Evolutionary conservation across 345 rosid genomes (phyloP), one percentile per base, ranked within the genome.

Genomic region (Luvunga scandens): DNA sequence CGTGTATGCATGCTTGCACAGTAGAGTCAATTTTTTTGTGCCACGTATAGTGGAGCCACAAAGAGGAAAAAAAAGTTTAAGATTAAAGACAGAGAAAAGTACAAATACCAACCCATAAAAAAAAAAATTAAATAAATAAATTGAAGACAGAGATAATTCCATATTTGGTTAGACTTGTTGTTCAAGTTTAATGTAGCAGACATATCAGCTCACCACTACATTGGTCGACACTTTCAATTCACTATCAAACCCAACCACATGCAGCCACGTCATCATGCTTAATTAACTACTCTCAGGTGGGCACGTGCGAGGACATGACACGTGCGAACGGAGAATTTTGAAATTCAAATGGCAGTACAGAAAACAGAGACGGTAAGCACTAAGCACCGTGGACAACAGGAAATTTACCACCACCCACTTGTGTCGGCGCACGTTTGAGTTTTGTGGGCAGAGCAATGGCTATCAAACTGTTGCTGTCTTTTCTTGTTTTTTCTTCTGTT

Each of bases 361-460:
- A n/a, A 6, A 66, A 55, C 34, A 21, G 28, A 50, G 61, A 16
- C 36, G 55, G 13, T 0, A 39, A 21, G 56, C 66, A 50, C 79
- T 0, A 39, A 21, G 56, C 66, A 50, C 79, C 72, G 73, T 56
- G 65, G 28, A 67, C 55, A 39, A 68, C 38, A 25, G 73, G 79
- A 65, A 48, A 53, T 53, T 64, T 50, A 48, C 28, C 59, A 61
- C 18, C 34, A 62, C 39, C 66, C 73, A 76, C 79, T 25, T 24
- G 73, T 66, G 73, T 76, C 66, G 79, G 73, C 65, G 66, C 19
- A 53, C 66, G 0, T 19, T 53, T 53, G 57, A 53, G 57, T 38
- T 36, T 16, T 50, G 19, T 42, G 39, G 22, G 13, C 36, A 30
- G 13, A 39, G 45, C 45, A 39, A 39, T 53, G 48, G 22, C 21